Base-by-base conservation (phyloP, 805 yeast genomes). In the Kuraishia piskuri region DNA sequence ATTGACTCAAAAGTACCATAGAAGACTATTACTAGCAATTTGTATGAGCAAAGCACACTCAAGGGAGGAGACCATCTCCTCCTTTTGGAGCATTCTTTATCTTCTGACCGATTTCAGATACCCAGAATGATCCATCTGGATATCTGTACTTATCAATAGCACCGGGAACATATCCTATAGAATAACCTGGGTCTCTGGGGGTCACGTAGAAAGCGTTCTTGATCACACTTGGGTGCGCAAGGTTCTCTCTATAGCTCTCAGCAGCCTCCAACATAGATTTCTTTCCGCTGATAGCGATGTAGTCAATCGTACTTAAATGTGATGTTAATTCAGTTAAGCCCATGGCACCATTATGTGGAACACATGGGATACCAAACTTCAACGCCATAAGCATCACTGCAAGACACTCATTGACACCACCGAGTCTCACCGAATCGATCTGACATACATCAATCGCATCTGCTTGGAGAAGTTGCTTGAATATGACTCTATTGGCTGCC, bases 311-410 rank as follows among this genome's bases (percentile, higher is more conserved):
- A 20, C 59, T 54, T 22, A 61, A 49, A 48, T 59, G 64, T 24
- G 57, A 57, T 3, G 64, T 61, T 37, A 58, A 54, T 50, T 61
- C 64, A 4, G 64, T 59, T 22, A 61, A 53, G 7, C 64, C 64
- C 51, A 61, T 59, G 40, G 61, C 64, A 26, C 64, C 62, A 46
- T 56, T 53, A 44, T 61, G 64, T n/a, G 64, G 64, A 49, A 58
- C 55, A 19, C 58, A 59, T 22, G 59, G 63, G 20, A 61, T 55
- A 22, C 56, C 57, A 45, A 56, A 61, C 51, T 58, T 59, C 45
- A 52, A 50, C 24, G 64, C 64, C 56, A 61, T 50, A n/a, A 61
- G 51, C 52, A 61, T 49, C 6, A 61, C 64, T 2, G 62, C 60
- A 10, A 61, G 54, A 12, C 56, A 57, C 45, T 61, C 64, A 47